Evolutionary conservation across 225 moss, liverwort and hornwort species (phyloP).

Genomic region (Anthoceros angustus): DNA sequence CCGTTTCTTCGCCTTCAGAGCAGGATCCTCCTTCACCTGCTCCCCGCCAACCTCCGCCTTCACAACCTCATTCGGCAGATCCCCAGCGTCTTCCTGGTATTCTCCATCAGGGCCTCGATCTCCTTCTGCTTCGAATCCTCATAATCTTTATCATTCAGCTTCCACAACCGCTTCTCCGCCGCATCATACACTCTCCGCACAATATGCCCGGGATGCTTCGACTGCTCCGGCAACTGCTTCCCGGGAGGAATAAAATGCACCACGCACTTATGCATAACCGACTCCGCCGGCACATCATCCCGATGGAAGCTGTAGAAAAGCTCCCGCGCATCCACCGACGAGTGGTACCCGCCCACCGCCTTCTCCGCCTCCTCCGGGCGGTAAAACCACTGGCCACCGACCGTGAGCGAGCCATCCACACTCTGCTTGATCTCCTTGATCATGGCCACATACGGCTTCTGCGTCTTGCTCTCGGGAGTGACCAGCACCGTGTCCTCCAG

Average conservation of each 20-base stretch:
- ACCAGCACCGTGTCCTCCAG: neutral
- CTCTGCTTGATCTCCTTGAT: constrained; percentile 69
- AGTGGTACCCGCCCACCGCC: constrained; percentile 84
- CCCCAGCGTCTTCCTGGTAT: constrained; percentile 65
- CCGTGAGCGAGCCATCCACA: constrained; percentile 71
- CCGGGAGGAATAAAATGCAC: constrained; percentile 82
- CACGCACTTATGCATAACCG: constrained; percentile 92
- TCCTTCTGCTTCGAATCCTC: constrained; percentile 95
- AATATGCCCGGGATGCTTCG: constrained; percentile 83
- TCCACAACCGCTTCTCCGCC: constrained; percentile 79
- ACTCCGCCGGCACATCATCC: constrained; percentile 94
- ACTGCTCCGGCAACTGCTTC: constrained; percentile 60
- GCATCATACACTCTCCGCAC: constrained; percentile 91
- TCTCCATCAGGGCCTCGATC: constrained; percentile 79
- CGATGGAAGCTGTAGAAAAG: constrained; percentile 96
- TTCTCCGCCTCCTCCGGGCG: constrained; percentile 97
- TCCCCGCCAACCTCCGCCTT: constrained; percentile 35
- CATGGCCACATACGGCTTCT: constrained; percentile 1
- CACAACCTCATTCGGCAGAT: constrained; percentile 44
- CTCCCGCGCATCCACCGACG: constrained; percentile 57
- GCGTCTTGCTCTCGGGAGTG: neutral
- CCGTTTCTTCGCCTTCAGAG: constrained; percentile 47
- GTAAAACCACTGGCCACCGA: constrained; percentile 98
- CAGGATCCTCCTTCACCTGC: constrained; percentile 34
- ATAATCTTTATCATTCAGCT: constrained; percentile 92